Conservation (phyloP, 805 yeast genomes). For the Schwanniomyces pseudopolymorphus region DNA sequence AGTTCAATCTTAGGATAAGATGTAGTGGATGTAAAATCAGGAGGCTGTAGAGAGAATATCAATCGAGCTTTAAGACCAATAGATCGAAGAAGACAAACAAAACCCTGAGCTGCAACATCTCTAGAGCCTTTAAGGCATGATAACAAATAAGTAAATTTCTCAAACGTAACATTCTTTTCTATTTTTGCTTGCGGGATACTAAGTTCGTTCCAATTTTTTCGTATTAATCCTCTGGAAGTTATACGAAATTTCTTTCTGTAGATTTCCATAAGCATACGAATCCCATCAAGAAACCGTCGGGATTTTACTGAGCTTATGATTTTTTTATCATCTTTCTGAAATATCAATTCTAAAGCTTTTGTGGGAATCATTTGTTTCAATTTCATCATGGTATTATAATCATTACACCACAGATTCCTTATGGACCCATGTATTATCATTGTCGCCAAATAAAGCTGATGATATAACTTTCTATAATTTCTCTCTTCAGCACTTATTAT, state of each 20-base stretch:
- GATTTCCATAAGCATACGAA: constrained; percentile 61
- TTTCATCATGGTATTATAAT: constrained; percentile 35
- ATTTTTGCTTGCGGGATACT: constrained; percentile 18
- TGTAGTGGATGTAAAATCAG: constrained; percentile 61
- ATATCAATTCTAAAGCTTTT: constrained; percentile 45
- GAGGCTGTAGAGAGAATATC: constrained; percentile 84
- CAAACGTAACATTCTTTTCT: constrained; percentile 29
- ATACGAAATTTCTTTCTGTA: constrained; percentile 62
- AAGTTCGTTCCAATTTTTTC: constrained; percentile 37
- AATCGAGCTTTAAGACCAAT: constrained; percentile 71
- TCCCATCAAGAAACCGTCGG: constrained; percentile 70
- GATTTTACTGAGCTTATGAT: constrained; percentile 45
- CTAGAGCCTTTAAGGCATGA: constrained; percentile 60
- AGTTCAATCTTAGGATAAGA: constrained; percentile 13
- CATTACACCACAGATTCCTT: constrained; percentile 75
- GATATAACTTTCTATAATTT: constrained; percentile 49
- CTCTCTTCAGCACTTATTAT: constrained; percentile 58
- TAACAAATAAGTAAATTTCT: constrained; percentile 45
- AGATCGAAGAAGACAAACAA: constrained; percentile 71
- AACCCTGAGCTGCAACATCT: constrained; percentile 85
- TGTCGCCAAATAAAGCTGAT: constrained; percentile 55
- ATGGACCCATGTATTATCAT: constrained; percentile 66
- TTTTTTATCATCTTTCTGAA: constrained; percentile 14
- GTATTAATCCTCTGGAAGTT: constrained; percentile 34
- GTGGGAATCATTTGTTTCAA: constrained; percentile 51